phyloP scores from a whole-genome alignment of 495 filamentous ascomycete species.

The Xylaria venustula region DNA sequence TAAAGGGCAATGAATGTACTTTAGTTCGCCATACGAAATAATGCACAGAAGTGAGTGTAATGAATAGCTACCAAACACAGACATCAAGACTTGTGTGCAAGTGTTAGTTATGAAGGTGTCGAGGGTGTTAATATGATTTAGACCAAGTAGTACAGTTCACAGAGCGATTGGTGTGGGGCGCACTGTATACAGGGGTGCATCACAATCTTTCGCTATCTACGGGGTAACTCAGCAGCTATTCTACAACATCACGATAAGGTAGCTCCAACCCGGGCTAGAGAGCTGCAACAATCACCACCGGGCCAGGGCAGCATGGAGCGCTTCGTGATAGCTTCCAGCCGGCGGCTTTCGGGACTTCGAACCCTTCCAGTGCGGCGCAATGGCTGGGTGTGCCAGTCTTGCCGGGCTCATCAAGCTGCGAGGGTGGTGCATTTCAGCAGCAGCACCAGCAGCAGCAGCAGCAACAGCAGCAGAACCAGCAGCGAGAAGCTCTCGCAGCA shows the following conservation, averaged over 20 bases:
- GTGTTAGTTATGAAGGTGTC: no score
- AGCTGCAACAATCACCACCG: neutral
- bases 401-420: constrained; percentile 12
- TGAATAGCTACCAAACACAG: neutral
- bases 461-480: neutral
- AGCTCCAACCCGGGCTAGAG: neutral
- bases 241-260: no score
- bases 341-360: constrained; percentile 15
- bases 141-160: no score
- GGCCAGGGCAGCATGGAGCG: constrained; percentile 19
- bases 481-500: constrained; percentile 8
- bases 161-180: no score
- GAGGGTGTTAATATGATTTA: no score
- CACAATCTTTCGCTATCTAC: no score
- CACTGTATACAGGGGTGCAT: neutral
- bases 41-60: neutral
- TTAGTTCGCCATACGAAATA: neutral
- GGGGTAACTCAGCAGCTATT: no score
- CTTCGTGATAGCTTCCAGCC: constrained; percentile 11
- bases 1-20: neutral
- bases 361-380: constrained; percentile 9
- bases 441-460: neutral
- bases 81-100: no score
- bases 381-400: constrained; percentile 29
- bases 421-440: constrained; percentile 23